Conservation (phyloP, 2,329 filamentous ascomycete genomes). For the Diaporthe ilicicola region DNA sequence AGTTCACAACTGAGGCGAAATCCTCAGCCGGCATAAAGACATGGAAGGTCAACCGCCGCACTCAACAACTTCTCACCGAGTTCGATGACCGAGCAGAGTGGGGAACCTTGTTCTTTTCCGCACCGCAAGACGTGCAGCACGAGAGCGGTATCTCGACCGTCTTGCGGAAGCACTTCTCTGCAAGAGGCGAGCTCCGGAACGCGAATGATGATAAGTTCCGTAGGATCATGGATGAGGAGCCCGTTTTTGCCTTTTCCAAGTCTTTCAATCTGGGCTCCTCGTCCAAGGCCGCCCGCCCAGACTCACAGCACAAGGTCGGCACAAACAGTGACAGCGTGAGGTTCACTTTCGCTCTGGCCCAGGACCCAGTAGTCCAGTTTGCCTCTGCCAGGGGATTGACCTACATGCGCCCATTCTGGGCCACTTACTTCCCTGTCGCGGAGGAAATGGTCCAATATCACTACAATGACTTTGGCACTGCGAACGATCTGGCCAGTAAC, state of each 20-base stretch:
- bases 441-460: constrained; percentile 77
- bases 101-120: constrained; percentile 82
- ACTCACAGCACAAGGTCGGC: not conserved
- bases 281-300: constrained; percentile 38
- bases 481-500: constrained; percentile 70
- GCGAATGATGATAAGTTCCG: constrained; percentile 72
- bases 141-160: constrained; percentile 74
- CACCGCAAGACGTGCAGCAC: constrained; percentile 71
- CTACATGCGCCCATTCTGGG: constrained; percentile 81
- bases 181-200: constrained; percentile 72
- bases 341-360: constrained; percentile 81
- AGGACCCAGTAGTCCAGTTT: constrained; percentile 82
- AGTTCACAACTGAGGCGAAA: constrained; percentile 41
- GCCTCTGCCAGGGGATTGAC: constrained; percentile 80
- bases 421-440: constrained; percentile 72
- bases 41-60: constrained; percentile 68
- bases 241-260: constrained; percentile 82
- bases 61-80: constrained; percentile 79
- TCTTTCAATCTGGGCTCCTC: constrained; percentile 58
- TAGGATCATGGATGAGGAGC: constrained; percentile 78
- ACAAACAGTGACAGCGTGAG: constrained; percentile 62
- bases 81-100: constrained; percentile 80
- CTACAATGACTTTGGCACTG: constrained; percentile 76
- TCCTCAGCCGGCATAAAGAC: constrained; percentile 62
- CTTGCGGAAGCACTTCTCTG: constrained; percentile 75